These are phyloP conservation scores for Fusarium tanahbumbuense DNA, from an alignment of 2,329 filamentous ascomycete genomes.

Conservation along the genomic window DNA sequence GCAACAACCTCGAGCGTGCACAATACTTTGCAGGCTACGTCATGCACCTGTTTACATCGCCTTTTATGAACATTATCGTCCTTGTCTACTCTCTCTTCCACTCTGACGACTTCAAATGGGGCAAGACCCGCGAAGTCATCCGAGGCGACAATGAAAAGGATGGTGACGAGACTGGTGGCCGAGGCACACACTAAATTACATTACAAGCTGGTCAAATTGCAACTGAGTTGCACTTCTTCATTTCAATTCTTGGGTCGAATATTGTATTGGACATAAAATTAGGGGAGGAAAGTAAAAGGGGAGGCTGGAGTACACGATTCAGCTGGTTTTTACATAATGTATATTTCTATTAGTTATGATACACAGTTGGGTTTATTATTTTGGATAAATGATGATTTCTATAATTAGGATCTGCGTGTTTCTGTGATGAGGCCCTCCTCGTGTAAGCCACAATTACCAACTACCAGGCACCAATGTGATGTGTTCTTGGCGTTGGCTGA, in stretches of 20 bases:
- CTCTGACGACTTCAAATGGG: conserved; percentile 60
- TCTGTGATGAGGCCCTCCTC: not conserved
- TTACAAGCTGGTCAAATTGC: not conserved
- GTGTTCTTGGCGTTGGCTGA: not conserved
- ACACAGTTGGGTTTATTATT: not conserved
- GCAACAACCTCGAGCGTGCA: conserved; percentile 52
- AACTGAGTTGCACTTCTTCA: not conserved
- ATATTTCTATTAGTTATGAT: conserved; percentile 3
- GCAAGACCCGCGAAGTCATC: conserved; percentile 57
- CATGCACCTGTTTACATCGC: conserved; percentile 53
- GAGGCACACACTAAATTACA: conserved; percentile 40
- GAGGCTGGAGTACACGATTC: conserved; percentile 14
- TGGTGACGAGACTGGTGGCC: conserved; percentile 40
- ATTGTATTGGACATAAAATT: not conserved
- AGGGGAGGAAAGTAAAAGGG: not conserved
- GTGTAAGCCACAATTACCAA: not conserved
- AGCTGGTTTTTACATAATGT: conserved; percentile 21
- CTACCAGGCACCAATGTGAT: not conserved
- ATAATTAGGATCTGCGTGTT: not conserved
- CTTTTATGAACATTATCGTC: conserved; percentile 58
- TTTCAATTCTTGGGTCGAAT: not conserved
- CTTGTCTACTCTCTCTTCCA: conserved; percentile 56
- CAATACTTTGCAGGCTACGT: conserved; percentile 56
- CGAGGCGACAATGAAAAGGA: conserved; percentile 44
- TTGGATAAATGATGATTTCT: not conserved